Conservation (phyloP, 2,329 filamentous ascomycete genomes). For the Aureobasidium lini region DNA sequence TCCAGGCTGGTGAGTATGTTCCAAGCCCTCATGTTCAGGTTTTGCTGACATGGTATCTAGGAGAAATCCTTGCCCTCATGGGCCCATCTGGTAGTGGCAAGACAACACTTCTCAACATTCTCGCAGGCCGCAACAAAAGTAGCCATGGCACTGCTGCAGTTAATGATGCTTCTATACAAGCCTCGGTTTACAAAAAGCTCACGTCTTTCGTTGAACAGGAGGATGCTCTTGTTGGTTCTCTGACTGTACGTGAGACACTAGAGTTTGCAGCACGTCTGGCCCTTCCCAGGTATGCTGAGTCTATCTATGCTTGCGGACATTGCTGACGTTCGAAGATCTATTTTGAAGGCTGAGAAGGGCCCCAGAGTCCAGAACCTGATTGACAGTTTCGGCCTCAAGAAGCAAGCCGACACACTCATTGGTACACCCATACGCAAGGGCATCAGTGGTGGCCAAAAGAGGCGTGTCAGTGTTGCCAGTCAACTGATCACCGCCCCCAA, state of each 20-base stretch:
- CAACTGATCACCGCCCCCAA: slow-evolving; percentile 71
- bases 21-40: neutral
- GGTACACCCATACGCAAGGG: slow-evolving; percentile 75
- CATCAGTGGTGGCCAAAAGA: slow-evolving; percentile 74
- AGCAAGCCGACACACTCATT: slow-evolving; percentile 60
- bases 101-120: slow-evolving; percentile 71
- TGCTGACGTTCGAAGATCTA: slow-evolving; percentile 29
- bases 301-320: neutral
- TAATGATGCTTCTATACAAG: slow-evolving; percentile 50
- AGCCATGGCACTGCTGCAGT: slow-evolving; percentile 47
- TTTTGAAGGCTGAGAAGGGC: slow-evolving; percentile 48
- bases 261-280: slow-evolving; percentile 64
- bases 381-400: slow-evolving; percentile 60
- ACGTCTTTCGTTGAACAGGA: slow-evolving; percentile 74
- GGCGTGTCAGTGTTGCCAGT: slow-evolving; percentile 67
- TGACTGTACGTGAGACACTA: slow-evolving; percentile 72
- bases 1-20: slow-evolving; percentile 23
- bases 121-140: slow-evolving; percentile 53
- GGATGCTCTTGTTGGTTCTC: slow-evolving; percentile 68
- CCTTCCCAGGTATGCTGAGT: slow-evolving; percentile 30
- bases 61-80: slow-evolving; percentile 70
- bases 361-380: slow-evolving; percentile 57
- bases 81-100: slow-evolving; percentile 65
- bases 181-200: slow-evolving; percentile 45
- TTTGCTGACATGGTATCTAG: slow-evolving; percentile 34